A percentile compares a stretch with the other conserved stretches of the same genome.
These are phyloP conservation scores for Coemansia sp. DNA, from an alignment of 192 early-diverging fungal species.

Conservation along the genomic window DNA sequence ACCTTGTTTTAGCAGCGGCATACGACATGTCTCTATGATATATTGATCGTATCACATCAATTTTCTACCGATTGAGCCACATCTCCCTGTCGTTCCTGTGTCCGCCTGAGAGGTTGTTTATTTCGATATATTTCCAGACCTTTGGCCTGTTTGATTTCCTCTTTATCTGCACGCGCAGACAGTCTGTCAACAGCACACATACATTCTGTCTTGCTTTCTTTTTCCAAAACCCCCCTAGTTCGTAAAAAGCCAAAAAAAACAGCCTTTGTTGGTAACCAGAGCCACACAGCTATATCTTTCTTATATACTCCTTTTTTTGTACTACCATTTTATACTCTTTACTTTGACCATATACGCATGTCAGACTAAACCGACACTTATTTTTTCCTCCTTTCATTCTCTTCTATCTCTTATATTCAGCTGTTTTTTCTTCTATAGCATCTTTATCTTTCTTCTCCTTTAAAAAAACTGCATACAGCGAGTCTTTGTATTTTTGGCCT, in stretches of 20 bases:
- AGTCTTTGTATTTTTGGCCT: slow-evolving; percentile 14
- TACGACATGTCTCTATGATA: background rate
- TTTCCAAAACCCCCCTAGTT: background rate
- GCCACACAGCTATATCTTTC: background rate
- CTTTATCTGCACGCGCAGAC: no score
- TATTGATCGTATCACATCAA: background rate
- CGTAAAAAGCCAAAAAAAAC: background rate
- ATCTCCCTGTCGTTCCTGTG: background rate
- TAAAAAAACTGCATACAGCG: background rate
- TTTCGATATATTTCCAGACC: no score
- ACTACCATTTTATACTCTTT: slow-evolving; percentile 2
- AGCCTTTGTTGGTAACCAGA: background rate
- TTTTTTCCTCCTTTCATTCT: background rate
- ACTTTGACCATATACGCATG: background rate
- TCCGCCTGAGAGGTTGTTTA: no score
- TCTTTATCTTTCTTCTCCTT: background rate
- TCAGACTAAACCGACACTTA: background rate
- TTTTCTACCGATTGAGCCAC: background rate
- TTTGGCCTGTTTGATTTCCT: no score
- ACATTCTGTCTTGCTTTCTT: background rate
- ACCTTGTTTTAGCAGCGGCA: background rate
- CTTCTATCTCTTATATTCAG: background rate
- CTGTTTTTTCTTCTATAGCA: background rate
- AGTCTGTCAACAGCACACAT: background rate
- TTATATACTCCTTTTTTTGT: background rate